A percentile compares a stretch with the other conserved stretches of the same genome.
These are phyloP conservation scores for Acorus calamus DNA, from an alignment of 106 monocot species.

Conservation along the genomic window DNA sequence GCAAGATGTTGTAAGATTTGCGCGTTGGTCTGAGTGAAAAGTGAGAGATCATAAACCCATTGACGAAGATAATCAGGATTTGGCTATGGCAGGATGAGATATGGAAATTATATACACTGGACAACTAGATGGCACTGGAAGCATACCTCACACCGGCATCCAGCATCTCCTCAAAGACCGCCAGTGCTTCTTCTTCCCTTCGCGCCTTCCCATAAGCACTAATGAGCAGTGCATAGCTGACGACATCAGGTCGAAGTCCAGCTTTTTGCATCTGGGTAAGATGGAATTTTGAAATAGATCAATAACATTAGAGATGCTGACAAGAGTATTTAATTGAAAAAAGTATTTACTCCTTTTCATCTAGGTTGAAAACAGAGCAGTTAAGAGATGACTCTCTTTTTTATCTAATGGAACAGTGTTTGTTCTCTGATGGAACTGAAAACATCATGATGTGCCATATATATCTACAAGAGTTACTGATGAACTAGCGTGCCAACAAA, in stretches of 20 bases:
- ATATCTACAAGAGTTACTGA: too few relatives aligned
- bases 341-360: too few relatives aligned
- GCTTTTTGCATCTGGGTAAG: conserved; percentile 78
- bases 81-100: too few relatives aligned
- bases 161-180: conserved; percentile 98
- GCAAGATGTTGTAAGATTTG: conserved; percentile 87
- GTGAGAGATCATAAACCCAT: not conserved
- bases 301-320: not conserved
- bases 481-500: too few relatives aligned
- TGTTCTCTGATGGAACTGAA: too few relatives aligned
- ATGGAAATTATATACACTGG: too few relatives aligned
- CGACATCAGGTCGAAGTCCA: conserved; percentile 86
- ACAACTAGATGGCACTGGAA: not conserved
- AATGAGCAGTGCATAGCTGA: conserved; percentile 93
- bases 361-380: too few relatives aligned
- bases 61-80: not conserved
- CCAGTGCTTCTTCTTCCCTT: conserved; percentile 93
- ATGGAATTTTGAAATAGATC: not conserved
- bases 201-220: conserved; percentile 95
- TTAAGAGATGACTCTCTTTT: too few relatives aligned
- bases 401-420: too few relatives aligned
- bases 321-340: too few relatives aligned
- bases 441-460: too few relatives aligned
- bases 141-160: conserved; percentile 90
- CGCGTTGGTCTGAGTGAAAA: conserved; percentile 56